Evolutionary conservation across 768 basidiomycete genomes (phyloP), one percentile per base, ranked within the genome.

Genomic region (Naganishia kalamii): DNA sequence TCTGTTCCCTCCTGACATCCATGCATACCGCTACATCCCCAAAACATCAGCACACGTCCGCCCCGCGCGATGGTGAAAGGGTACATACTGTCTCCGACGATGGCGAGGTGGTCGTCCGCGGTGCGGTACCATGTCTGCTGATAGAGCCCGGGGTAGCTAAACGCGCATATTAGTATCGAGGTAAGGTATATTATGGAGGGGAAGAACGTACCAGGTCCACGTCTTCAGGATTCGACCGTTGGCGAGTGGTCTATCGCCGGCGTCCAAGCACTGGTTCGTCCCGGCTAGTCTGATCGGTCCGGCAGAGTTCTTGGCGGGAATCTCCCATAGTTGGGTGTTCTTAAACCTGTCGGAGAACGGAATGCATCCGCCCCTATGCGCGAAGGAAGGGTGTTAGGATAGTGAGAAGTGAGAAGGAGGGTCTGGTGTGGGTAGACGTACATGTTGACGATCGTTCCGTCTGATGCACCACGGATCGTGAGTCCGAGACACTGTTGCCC

Each of bases 171-270:
- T 5, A 44, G 19, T 15, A 44, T 11, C 7, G 43, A 44, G 43
- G 43, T 5, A n/a, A 44, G 21, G 17, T 17, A 40, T 17, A 40
- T 17, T 8, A 8, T 17, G 17, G 37, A 40, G 8, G 37, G 8
- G 37, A 40, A 40, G 37, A 40, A 35, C 54, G 13, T 27, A 65
- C 64, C 65, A 66, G 30, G 65, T 66, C 65, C 65, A 66, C 23
- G 60, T 37, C 60, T 66, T 66, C 23, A 49, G 25, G 4, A 48
- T 29, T 19, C 49, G 25, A 1, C 63, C 63, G 21, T 57, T 61
- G 0, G 19, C 51, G 7, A 57, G n/a, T 25, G 68, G 65, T 1
- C 30, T 41, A 1, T 5, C 1, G 4, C 68, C 68, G 21, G 61
- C 50, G 44, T 69, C 65, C 10, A 66, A 25, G 40, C 65, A 69